Conservation (phyloP, 2,329 filamentous ascomycete genomes). For the Alternaria metachromatica region DNA sequence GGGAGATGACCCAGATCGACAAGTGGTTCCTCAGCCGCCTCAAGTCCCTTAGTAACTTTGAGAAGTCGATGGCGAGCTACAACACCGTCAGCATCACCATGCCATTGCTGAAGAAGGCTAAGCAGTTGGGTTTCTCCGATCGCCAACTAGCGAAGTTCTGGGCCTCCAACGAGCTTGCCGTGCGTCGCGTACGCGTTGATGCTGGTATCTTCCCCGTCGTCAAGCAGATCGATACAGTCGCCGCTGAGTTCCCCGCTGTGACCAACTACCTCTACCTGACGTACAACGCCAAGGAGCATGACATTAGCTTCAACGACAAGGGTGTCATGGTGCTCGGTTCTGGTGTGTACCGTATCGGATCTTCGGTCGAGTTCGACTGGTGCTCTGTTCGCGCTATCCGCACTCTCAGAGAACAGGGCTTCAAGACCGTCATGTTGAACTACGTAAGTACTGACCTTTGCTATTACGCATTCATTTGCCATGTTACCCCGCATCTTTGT, state of each 20-base stretch:
- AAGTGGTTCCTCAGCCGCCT: slow-evolving; percentile 97
- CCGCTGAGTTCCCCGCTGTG: slow-evolving; percentile 90
- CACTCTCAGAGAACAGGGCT: slow-evolving; percentile 80
- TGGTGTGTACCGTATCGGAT: slow-evolving; percentile 95
- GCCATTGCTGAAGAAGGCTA: slow-evolving; percentile 78
- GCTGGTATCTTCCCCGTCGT: slow-evolving; percentile 85
- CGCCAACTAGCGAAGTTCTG: slow-evolving; percentile 92
- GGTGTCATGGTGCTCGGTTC: slow-evolving; percentile 97
- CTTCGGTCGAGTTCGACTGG: slow-evolving; percentile 99
- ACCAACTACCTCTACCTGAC: slow-evolving; percentile 98
- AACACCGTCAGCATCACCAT: slow-evolving; percentile 69
- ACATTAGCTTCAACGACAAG: slow-evolving; percentile 83
- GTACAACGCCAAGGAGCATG: slow-evolving; percentile 88
- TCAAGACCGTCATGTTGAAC: slow-evolving; percentile 97
- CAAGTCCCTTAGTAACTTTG: slow-evolving; percentile 88
- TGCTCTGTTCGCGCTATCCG: slow-evolving; percentile 94
- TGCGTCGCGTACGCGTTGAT: slow-evolving; percentile 84
- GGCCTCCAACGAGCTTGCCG: slow-evolving; percentile 90
- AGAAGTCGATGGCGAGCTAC: slow-evolving; percentile 76
- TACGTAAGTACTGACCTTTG: slow-evolving; percentile 22
- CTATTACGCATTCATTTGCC: not conserved
- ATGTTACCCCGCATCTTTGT: not conserved
- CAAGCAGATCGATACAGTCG: slow-evolving; percentile 98
- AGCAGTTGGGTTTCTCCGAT: slow-evolving; percentile 94
- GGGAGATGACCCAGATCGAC: slow-evolving; percentile 98